These are phyloP conservation scores for Atalantia buxifolia DNA, from an alignment of 345 rosid species.

Conservation along the genomic window DNA sequence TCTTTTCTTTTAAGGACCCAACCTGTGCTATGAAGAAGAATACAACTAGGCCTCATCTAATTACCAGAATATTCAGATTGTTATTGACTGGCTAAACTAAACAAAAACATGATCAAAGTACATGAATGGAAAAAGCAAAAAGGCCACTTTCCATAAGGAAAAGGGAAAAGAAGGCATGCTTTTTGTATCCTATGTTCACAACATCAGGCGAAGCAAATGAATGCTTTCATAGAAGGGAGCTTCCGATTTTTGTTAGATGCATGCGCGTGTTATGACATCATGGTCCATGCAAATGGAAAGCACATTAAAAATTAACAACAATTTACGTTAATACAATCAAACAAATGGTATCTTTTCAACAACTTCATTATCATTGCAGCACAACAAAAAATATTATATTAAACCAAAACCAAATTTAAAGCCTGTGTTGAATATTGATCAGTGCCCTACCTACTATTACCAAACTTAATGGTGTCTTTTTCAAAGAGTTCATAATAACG, in stretches of 20 bases:
- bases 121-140: not conserved
- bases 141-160: not conserved
- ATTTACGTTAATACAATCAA: conserved; percentile 73
- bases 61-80: not conserved
- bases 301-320: not conserved
- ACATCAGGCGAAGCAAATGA: not conserved
- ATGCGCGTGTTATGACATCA: not conserved
- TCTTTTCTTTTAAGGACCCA: not conserved
- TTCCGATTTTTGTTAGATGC: not conserved
- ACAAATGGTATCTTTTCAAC: conserved; percentile 80
- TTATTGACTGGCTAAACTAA: not conserved
- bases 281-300: conserved; percentile 1
- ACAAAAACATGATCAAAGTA: not conserved
- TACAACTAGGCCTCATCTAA: not conserved
- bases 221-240: not conserved
- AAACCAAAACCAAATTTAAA: not conserved
- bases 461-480: conserved; percentile 92
- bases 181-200: not conserved
- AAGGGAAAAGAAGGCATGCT: not conserved
- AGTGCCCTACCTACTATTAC: conserved; percentile 81
- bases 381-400: not conserved
- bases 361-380: conserved; percentile 57
- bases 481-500: conserved; percentile 92
- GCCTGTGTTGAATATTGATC: not conserved
- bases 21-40: not conserved